Evolutionary conservation across 2,329 filamentous ascomycete genomes (phyloP), one percentile per base, ranked within the genome.

Genomic region (Penicillium hesseltinei): DNA sequence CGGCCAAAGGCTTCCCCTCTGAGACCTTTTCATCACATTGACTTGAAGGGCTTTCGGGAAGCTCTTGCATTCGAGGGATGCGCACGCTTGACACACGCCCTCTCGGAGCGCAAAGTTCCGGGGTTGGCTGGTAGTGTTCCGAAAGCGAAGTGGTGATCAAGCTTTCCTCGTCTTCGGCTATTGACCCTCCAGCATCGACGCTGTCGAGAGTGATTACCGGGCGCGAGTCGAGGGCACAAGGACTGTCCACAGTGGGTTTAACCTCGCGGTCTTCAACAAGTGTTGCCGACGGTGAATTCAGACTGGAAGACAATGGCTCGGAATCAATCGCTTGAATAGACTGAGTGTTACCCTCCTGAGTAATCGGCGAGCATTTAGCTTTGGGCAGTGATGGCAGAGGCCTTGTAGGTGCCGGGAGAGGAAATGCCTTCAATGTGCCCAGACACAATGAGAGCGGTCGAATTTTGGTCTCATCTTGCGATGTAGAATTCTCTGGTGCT

Each of bases 301-400:
- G n/a, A 8, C 54, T 51, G 7, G 48, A 43, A 4, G 36, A 42
- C 17, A 52, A 54, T n/a, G 57, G 42, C 15, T 31, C 47, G 2
- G 48, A 51, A 4, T 56, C 54, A 27, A 43, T 39, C 4, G 36
- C 40, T 33, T 46, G 62, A 23, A 59, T 43, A 23, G 58, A 40
- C 15, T 39, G 48, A 21, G 57, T 10, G n/a, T 57, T 59, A 2
- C 52, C 42, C 21, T 57, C 60, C 8, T 47, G 60, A 36, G 48
- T 49, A 29, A 57, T 57, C 21, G 63, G 51, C 13, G 52, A 50
- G 29, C 55, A 40, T 3, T 43, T 54, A 19, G 60, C 29, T 33
- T 67, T 61, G 10, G 73, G 73, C 9, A 75, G 54, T 5, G 69
- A 69, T 49, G 73, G 73, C 5, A 75, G 54, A 31, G 73, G 71